Conservation (phyloP, 768 basidiomycete genomes). For the Auricularia auricula-judae region DNA sequence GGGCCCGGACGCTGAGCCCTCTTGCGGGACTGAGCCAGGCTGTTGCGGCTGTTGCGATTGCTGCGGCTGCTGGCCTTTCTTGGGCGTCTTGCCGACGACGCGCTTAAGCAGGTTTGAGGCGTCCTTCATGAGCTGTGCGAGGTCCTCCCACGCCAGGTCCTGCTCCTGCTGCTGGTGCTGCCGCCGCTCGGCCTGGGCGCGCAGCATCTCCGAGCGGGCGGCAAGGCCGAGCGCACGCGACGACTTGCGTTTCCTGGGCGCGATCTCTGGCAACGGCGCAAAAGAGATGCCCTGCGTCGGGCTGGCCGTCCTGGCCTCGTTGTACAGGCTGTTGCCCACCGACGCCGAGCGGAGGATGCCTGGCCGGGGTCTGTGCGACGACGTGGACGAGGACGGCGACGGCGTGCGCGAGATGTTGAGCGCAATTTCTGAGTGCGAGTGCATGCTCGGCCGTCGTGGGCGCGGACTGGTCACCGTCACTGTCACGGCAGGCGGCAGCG, state of each 20-base stretch:
- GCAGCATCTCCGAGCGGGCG: not conserved
- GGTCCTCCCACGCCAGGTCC: slow-evolving; percentile 1
- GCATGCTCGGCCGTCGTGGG: not conserved
- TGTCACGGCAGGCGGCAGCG: not conserved
- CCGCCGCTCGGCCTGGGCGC: not conserved
- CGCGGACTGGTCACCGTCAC: not conserved
- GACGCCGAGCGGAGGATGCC: not conserved
- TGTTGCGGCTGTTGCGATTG: not conserved
- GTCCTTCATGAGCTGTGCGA: not conserved
- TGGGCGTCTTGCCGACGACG: not conserved
- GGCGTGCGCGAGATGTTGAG: not conserved
- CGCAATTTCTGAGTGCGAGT: not conserved
- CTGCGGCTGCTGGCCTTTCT: not conserved
- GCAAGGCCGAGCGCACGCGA: not conserved
- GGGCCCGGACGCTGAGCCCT: not conserved
- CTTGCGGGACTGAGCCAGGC: not conserved
- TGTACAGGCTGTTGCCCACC: not conserved
- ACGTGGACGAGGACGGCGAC: not conserved
- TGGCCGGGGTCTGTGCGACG: not conserved
- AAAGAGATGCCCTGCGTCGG: not conserved
- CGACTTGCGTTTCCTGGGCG: not conserved
- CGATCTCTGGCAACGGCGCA: not conserved
- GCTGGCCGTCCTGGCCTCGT: not conserved
- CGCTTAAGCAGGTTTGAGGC: not conserved
- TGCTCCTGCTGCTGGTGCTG: not conserved